Evolutionary conservation across 352 stramenopile genomes (phyloP).

Genomic region (Globisporangium radiosum): DNA sequence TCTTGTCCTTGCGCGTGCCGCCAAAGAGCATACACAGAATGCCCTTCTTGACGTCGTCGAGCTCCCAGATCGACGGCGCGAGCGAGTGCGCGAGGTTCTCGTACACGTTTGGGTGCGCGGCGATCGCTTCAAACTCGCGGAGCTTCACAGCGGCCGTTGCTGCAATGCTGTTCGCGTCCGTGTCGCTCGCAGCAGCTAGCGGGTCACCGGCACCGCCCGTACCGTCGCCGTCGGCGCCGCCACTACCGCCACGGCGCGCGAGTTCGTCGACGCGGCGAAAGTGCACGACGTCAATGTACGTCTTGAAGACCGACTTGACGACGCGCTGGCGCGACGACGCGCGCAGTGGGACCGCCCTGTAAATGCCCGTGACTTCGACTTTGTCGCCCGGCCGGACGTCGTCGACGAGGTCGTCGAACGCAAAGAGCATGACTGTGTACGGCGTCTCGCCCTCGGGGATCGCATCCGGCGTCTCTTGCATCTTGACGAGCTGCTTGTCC

Average conservation of each 20-base stretch:
- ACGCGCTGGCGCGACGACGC: constrained; percentile 92
- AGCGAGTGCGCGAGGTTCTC: constrained; percentile 77
- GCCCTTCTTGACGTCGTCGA: constrained; percentile 99
- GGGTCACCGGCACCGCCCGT: constrained; percentile 14
- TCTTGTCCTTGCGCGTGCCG: constrained; percentile 85
- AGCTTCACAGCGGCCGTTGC: constrained; percentile 52
- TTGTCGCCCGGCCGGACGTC: constrained; percentile 95
- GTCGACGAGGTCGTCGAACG: constrained; percentile 98
- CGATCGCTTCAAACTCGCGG: constrained; percentile 65
- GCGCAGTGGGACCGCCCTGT: constrained; percentile 92
- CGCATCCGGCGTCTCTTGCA: constrained; percentile 97
- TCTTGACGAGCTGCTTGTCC: constrained; percentile 98
- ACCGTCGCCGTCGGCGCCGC: constrained; percentile 4
- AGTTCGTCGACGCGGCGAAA: constrained; percentile 91
- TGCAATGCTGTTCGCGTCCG: constrained; percentile 34
- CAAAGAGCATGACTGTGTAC: constrained; percentile 96
- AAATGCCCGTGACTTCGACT: constrained; percentile 96
- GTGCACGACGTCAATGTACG: constrained; percentile 98
- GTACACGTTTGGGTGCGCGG: constrained; percentile 74
- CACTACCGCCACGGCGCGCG: constrained; percentile 27
- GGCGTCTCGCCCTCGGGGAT: constrained; percentile 99
- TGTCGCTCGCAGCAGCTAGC: constrained; percentile 2
- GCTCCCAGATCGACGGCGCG: constrained; percentile 87
- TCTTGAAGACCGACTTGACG: constrained; percentile 97
- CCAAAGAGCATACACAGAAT: constrained; percentile 99